Conservation (phyloP, 768 basidiomycete species). For the Boletus reticulatus region DNA sequence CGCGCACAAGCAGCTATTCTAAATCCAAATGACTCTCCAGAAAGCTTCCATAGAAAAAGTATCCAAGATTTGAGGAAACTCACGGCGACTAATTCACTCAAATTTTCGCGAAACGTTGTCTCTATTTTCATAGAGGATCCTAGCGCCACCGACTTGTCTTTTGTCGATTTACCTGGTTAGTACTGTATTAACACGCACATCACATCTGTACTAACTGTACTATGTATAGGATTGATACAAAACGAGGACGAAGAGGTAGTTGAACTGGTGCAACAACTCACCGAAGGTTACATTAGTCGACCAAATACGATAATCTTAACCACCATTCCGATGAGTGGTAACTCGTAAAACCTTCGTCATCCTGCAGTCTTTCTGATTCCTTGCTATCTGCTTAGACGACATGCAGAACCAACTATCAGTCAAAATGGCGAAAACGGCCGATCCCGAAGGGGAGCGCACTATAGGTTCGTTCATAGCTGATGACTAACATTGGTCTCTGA, state of each 20-base stretch:
- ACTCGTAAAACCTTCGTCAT: not conserved
- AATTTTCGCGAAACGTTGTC: constrained; percentile 53
- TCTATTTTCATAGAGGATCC: constrained; percentile 46
- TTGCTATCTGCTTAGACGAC: constrained; percentile 46
- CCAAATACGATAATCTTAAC: constrained; percentile 61
- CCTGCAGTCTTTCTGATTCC: not conserved
- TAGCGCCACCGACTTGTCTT: constrained; percentile 45
- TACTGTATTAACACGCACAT: not conserved
- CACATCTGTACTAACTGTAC: constrained; percentile 5
- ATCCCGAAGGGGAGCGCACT: constrained; percentile 54
- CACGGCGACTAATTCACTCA: constrained; percentile 23
- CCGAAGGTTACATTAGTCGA: constrained; percentile 43
- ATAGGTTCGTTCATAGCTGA: constrained; percentile 45
- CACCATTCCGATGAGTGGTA: constrained; percentile 65
- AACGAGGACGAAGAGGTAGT: constrained; percentile 43
- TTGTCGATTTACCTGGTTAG: constrained; percentile 55
- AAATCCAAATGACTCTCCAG: constrained; percentile 19
- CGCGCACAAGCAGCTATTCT: constrained; percentile 47
- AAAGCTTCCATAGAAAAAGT: constrained; percentile 23
- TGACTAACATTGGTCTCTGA: not conserved
- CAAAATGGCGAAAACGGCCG: constrained; percentile 49
- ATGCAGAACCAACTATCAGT: constrained; percentile 64
- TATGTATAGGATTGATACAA: constrained; percentile 58
- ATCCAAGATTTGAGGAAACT: constrained; percentile 24
- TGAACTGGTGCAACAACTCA: constrained; percentile 47